Evolutionary conservation across 2,329 filamentous ascomycete species (phyloP), one percentile per base, ranked within the genome.

Genomic region (Paramyrothecium sp.): DNA sequence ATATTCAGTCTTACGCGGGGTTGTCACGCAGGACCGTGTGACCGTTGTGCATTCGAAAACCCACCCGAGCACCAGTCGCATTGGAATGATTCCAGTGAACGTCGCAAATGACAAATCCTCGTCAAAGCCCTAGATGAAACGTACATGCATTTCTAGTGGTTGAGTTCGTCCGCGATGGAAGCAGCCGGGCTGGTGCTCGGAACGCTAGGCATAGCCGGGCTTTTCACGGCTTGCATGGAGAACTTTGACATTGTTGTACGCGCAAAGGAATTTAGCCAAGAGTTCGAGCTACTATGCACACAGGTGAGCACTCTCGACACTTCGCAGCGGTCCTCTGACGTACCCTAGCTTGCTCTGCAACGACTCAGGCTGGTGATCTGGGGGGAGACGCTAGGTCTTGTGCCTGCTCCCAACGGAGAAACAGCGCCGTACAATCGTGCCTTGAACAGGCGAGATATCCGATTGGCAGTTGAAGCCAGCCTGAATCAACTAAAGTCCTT

Each of bases 201-300:
- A 17, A 12, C 13, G 19, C 13, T 46, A 7, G 41, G 41, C 4
- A 46, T 54, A 8, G n/a, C 56, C 7, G 52, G 56, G 4, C 52
- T 57, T 2, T 57, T 54, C 26, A 57, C 23, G 10, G 33, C 53
- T 3, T 57, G 56, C 19, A 51, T 54, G 5, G 33, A 57, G 38
- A 57, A 54, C 56, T 57, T 57, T 26, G 56, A 57, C 20, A 57
- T 57, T 10, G 49, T 57, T 4, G 56, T 57, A 2, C 41, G 30
- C 12, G 47, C 52, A 7, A 48, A 22, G 8, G 30, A 54, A 30
- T 58, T 54, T 21, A 17, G 53, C 20, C n/a, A 41, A 8, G 56
- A 57, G 11, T 57, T 57, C 51, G 56, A 57, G 17, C 20, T 57
- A 17, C 49, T 57, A 20, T 58, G n/a, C n/a, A n/a, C n/a, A n/a